Evolutionary conservation across 805 yeast genomes (phyloP).

Genomic region (Scheffersomyces lignosus): DNA sequence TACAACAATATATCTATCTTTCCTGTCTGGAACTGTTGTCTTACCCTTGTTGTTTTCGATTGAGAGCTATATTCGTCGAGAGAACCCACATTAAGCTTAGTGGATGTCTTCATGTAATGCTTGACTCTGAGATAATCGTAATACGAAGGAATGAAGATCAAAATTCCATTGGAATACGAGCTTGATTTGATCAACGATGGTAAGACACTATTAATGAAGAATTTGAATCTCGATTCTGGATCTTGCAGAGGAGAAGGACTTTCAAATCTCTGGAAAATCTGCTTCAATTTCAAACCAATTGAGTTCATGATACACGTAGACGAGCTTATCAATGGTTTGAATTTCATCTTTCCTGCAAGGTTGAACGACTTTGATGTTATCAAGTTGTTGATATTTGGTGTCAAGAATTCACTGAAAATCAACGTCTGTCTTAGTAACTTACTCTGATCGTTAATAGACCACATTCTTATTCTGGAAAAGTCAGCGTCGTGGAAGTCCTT

Average conservation of each 20-base stretch:
- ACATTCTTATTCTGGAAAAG: constrained; percentile 87
- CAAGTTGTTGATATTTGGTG: constrained; percentile 79
- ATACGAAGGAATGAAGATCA: constrained; percentile 82
- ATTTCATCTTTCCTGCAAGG: constrained; percentile 60
- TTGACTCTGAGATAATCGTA: constrained; percentile 81
- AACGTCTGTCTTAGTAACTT: constrained; percentile 73
- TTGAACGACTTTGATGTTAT: constrained; percentile 48
- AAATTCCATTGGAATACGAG: constrained; percentile 68
- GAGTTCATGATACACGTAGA: constrained; percentile 58
- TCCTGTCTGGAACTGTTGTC: constrained; percentile 66
- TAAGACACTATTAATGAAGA: constrained; percentile 69
- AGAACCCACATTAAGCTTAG: constrained; percentile 65
- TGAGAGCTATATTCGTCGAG: constrained; percentile 82
- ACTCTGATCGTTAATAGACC: constrained; percentile 86
- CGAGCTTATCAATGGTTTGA: constrained; percentile 46
- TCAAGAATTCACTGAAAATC: constrained; percentile 68
- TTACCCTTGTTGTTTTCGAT: constrained; percentile 65
- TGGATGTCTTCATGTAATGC: constrained; percentile 62
- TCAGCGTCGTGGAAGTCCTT: constrained; percentile 77
- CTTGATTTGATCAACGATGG: constrained; percentile 68
- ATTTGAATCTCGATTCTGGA: constrained; percentile 80
- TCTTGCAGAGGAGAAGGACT: constrained; percentile 57
- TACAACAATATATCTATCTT: constrained; percentile 73
- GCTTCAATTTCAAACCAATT: constrained; percentile 66
- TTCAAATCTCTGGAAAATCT: constrained; percentile 71